These are phyloP conservation scores for Cucurbita moschata DNA, from an alignment of 306 rosid genomes.

Conservation along the genomic window DNA sequence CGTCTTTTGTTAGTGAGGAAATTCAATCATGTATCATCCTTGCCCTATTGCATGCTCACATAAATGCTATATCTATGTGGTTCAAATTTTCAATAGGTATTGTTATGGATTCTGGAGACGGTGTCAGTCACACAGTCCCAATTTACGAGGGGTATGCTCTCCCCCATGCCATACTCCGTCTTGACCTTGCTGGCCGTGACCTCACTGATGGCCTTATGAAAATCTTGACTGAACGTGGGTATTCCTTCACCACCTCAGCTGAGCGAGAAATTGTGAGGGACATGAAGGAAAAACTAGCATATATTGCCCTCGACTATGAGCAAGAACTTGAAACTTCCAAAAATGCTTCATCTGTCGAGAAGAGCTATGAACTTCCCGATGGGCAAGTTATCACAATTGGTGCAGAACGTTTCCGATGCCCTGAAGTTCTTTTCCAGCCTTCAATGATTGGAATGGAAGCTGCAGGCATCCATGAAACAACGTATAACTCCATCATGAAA, in stretches of 20 bases:
- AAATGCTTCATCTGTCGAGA: constrained; percentile 65
- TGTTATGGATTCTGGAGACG: constrained; percentile 78
- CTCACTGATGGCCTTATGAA: constrained; percentile 80
- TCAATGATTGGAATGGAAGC: constrained; percentile 91
- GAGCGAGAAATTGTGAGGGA: constrained; percentile 85
- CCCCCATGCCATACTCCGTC: constrained; percentile 79
- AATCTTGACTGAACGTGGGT: constrained; percentile 76
- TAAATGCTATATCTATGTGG: background rate
- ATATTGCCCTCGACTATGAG: constrained; percentile 74
- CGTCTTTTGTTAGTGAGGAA: background rate
- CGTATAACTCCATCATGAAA: constrained; percentile 82
- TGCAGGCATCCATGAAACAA: constrained; percentile 70
- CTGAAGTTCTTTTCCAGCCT: constrained; percentile 87
- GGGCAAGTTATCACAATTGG: constrained; percentile 85
- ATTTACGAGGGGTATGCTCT: constrained; percentile 78
- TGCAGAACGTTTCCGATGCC: constrained; percentile 76
- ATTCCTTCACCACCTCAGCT: constrained; percentile 79
- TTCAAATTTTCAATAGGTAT: constrained; percentile 37
- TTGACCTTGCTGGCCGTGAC: constrained; percentile 83
- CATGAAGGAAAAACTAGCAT: constrained; percentile 80
- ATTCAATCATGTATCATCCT: background rate
- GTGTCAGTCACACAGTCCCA: constrained; percentile 80
- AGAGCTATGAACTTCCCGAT: constrained; percentile 73
- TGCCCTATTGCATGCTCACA: background rate
- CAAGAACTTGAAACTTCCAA: constrained; percentile 77